Conservation (phyloP, 2,329 filamentous ascomycete genomes). For the Fusarium succisae region DNA sequence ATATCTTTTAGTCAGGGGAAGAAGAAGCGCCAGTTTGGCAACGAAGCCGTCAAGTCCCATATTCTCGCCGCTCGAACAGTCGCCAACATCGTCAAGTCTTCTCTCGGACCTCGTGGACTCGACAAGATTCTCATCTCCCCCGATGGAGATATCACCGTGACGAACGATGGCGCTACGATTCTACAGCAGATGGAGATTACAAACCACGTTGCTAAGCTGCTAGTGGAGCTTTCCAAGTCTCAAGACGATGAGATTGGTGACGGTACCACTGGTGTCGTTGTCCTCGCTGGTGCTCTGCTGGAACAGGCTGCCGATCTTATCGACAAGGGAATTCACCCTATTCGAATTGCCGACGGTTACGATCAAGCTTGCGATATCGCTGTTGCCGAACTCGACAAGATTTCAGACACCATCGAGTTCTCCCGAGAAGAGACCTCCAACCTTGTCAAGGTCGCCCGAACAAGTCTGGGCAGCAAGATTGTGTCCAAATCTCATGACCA, state of each 20-base stretch:
- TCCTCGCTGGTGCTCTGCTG: constrained; percentile 90
- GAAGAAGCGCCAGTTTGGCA: constrained; percentile 97
- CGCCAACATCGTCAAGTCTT: constrained; percentile 96
- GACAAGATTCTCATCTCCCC: constrained; percentile 99
- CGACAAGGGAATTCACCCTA: constrained; percentile 99
- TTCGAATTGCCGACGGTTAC: constrained; percentile 97
- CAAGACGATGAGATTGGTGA: constrained; percentile 99
- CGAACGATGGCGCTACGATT: constrained; percentile 98
- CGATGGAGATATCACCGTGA: constrained; percentile 98
- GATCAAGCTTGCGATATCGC: constrained; percentile 98
- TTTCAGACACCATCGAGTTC: constrained; percentile 92
- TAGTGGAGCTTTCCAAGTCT: constrained; percentile 97
- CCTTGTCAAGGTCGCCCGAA: constrained; percentile 93
- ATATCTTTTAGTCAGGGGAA: constrained; percentile 78
- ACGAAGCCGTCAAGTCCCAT: constrained; percentile 97
- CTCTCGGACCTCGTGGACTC: constrained; percentile 91
- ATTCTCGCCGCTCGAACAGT: constrained; percentile 97
- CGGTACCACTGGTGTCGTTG: constrained; percentile 96
- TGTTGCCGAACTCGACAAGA: constrained; percentile 88
- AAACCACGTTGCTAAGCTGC: constrained; percentile 96
- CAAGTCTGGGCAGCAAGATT: constrained; percentile 97
- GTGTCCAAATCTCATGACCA: constrained; percentile 99
- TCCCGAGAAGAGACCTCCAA: constrained; percentile 82
- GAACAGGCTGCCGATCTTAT: constrained; percentile 98
- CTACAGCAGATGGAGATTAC: constrained; percentile 98